These are phyloP conservation scores for Phytopythium vexans DNA, from an alignment of 352 stramenopile species.

Conservation along the genomic window DNA sequence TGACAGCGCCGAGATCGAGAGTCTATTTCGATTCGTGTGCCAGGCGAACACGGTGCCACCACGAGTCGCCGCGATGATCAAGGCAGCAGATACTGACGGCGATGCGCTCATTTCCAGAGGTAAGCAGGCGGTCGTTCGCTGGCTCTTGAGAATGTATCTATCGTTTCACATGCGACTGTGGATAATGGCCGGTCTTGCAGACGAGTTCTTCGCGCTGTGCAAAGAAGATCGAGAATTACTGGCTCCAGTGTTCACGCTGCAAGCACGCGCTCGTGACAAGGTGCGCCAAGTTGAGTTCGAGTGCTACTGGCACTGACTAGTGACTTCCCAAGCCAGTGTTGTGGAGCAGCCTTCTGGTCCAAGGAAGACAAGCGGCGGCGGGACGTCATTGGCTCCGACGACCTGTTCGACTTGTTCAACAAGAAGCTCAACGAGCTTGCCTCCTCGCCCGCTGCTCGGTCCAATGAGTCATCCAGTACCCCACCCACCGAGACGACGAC, in stretches of 20 bases:
- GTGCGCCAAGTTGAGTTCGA: conserved; percentile 9
- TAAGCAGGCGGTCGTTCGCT: conserved; percentile 2
- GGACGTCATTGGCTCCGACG: not conserved
- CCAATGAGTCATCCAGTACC: not conserved
- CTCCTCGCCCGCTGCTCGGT: not conserved
- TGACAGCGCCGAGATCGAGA: conserved; percentile 44
- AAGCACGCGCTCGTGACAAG: conserved; percentile 23
- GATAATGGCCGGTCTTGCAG: conserved; percentile 8
- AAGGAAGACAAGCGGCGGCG: conserved; percentile 17
- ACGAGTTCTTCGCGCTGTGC: conserved; percentile 38
- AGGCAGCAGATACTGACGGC: conserved; percentile 28
- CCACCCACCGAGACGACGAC: not conserved
- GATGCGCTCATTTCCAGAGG: conserved; percentile 28
- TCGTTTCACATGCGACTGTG: not conserved
- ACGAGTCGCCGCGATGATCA: conserved; percentile 27
- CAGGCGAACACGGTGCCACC: conserved; percentile 36
- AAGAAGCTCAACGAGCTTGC: not conserved
- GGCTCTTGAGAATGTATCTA: conserved; percentile 1
- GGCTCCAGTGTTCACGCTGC: conserved; percentile 37
- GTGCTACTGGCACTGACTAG: not conserved
- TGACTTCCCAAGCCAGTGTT: conserved; percentile 18
- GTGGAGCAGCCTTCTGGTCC: conserved; percentile 32
- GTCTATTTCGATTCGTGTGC: conserved; percentile 49
- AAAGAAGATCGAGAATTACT: conserved; percentile 32
- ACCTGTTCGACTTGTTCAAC: conserved; percentile 4